Conservation (phyloP, 2,329 filamentous ascomycete genomes). For the Stromatinia cepivora region DNA sequence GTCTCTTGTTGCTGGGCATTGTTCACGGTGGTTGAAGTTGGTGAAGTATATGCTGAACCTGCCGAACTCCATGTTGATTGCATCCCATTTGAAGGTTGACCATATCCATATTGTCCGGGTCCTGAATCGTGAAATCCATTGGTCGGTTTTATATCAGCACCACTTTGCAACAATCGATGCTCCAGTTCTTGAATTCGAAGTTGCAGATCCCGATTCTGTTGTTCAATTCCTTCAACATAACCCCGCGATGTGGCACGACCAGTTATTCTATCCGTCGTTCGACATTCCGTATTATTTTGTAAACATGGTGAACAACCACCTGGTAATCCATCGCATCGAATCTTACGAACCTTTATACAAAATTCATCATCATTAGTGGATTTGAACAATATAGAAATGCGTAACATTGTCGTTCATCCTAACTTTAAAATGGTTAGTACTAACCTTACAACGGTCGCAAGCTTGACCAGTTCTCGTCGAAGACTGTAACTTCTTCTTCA, state of each 20-base stretch:
- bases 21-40: not conserved
- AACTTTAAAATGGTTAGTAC: constrained; percentile 31
- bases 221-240: constrained; percentile 75
- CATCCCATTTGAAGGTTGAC: constrained; percentile 13
- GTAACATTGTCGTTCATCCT: not conserved
- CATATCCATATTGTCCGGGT: constrained; percentile 20
- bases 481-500: constrained; percentile 54
- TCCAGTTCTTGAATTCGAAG: constrained; percentile 68
- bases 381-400: not conserved
- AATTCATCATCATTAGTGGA: not conserved
- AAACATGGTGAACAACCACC: constrained; percentile 81
- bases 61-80: constrained; percentile 30
- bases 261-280: constrained; percentile 83
- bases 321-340: constrained; percentile 78
- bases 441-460: constrained; percentile 84
- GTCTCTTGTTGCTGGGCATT: constrained; percentile 30
- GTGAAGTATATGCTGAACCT: constrained; percentile 24
- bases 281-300: constrained; percentile 72
- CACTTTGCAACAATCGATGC: constrained; percentile 60
- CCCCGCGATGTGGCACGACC: constrained; percentile 77
- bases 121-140: constrained; percentile 27
- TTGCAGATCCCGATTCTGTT: constrained; percentile 67
- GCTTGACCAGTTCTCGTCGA: constrained; percentile 74
- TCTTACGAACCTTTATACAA: constrained; percentile 69
- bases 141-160: constrained; percentile 55